Base-by-base conservation (phyloP, 2,329 filamentous ascomycete species). In the Lomentospora prolificans region DNA sequence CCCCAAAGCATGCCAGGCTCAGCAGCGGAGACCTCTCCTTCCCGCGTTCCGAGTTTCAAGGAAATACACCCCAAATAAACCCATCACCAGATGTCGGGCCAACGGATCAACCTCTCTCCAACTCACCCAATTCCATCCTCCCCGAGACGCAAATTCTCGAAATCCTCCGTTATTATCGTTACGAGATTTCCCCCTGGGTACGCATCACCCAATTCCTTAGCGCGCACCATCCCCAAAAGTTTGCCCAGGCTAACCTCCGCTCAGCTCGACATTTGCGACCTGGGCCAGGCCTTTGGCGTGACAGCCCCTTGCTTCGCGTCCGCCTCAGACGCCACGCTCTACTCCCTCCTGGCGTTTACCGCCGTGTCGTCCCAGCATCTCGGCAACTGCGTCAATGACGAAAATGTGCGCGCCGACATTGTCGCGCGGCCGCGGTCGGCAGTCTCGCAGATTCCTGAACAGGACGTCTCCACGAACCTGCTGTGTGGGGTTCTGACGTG, bases 151-250 rank as follows among this genome's bases (percentile, higher is more conserved):
- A 58, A 4, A 44, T 61, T 9, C 61, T 70, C 27, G 63, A 64
- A 27, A 59, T 75, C 1, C 55, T 75, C 10, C 67, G 71, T n/a
- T 66, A 74, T 55, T 76, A 73, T 55, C 64, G 71, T 48, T 76
- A 76, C 53, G 66, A 72, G 41, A 65, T 76, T 30, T 72, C 73
- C 4, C 69, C 72, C 19, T 75, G 73, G 72, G 73, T 75, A 63
- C 54, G 67, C 63, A 17, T 27, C 5, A 44, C 46, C 50, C 50
- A 9, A 7, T 31, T 30, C 10, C 50, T 22, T 36, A 7, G n/a
- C n/a, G 17, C 10, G 4, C 30, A 12, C 10, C 17, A 22, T 25
- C 7, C 8, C 7, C 4, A 28, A 4, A 3, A 31, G 4, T 14
- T 51, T 17, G 22, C 4, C 3, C 19, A 33, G 25, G 12, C 24